These are phyloP conservation scores for Penicillium paneum DNA, from an alignment of 2,329 filamentous ascomycete genomes.

Conservation along the genomic window DNA sequence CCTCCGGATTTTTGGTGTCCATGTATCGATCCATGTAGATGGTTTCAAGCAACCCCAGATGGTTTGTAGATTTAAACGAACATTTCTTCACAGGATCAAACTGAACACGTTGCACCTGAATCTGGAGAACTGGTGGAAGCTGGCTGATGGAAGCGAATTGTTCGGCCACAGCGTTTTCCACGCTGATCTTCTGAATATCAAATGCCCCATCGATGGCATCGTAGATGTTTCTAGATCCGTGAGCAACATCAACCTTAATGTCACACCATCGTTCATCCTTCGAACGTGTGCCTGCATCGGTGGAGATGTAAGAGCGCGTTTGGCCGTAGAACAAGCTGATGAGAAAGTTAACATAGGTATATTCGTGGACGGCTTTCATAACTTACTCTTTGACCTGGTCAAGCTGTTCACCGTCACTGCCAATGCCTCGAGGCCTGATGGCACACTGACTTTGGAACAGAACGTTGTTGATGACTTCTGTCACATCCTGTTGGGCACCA, in stretches of 20 bases:
- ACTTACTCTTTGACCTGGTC: slow-evolving; percentile 69
- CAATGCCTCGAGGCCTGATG: slow-evolving; percentile 66
- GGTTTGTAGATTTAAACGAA: slow-evolving; percentile 70
- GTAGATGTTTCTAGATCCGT: slow-evolving; percentile 66
- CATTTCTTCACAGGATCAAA: slow-evolving; percentile 61
- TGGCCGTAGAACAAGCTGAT: slow-evolving; percentile 51
- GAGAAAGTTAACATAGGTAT: slow-evolving; percentile 11
- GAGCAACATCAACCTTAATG: slow-evolving; percentile 58
- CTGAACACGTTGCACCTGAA: slow-evolving; percentile 81
- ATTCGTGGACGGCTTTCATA: slow-evolving; percentile 10
- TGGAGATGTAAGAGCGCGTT: slow-evolving; percentile 46
- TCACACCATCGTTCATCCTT: slow-evolving; percentile 62
- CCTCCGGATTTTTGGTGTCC: slow-evolving; percentile 57
- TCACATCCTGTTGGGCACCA: slow-evolving; percentile 85
- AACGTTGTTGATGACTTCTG: slow-evolving; percentile 91
- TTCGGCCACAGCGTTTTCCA: slow-evolving; percentile 58
- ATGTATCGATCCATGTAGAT: slow-evolving; percentile 89
- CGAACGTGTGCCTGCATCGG: slow-evolving; percentile 45
- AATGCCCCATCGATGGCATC: slow-evolving; percentile 82
- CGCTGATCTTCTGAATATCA: slow-evolving; percentile 70
- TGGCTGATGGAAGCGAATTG: slow-evolving; percentile 69
- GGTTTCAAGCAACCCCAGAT: slow-evolving; percentile 73
- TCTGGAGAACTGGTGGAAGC: slow-evolving; percentile 81
- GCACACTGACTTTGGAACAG: slow-evolving; percentile 88
- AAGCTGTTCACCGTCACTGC: slow-evolving; percentile 69